phyloP scores from a whole-genome alignment of 2,329 filamentous ascomycete species.

The Ceratocystis alfenasii region DNA sequence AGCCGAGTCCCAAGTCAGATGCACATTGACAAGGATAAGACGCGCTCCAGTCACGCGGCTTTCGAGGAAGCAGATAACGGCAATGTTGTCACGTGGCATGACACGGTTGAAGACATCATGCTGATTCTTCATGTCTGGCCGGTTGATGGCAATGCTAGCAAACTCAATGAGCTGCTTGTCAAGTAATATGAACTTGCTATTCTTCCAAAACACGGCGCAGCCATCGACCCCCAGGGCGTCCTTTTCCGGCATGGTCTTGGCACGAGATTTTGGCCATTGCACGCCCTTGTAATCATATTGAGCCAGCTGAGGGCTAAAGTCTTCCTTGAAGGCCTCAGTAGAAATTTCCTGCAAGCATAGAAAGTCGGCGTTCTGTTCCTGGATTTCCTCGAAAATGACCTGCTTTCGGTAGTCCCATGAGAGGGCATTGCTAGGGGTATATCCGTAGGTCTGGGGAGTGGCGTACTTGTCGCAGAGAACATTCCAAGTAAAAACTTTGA shows the following conservation, averaged over 20 bases:
- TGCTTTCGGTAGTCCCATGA: conserved; percentile 78
- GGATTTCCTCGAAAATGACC: conserved; percentile 72
- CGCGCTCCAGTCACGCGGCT: conserved; percentile 82
- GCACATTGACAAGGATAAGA: conserved; percentile 84
- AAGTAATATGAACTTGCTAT: conserved; percentile 81
- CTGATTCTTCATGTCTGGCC: conserved; percentile 92
- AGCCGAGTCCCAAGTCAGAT: conserved; percentile 87
- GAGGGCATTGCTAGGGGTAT: conserved; percentile 70
- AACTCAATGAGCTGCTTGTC: conserved; percentile 95
- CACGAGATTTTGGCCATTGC: conserved; percentile 80
- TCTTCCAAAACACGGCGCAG: conserved; percentile 93
- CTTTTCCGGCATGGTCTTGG: conserved; percentile 82
- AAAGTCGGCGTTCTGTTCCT: conserved; percentile 70
- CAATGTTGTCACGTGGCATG: conserved; percentile 97
- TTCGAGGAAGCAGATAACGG: conserved; percentile 81
- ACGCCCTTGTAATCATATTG: conserved; percentile 86
- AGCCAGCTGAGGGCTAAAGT: conserved; percentile 75
- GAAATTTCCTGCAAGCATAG: conserved; percentile 91
- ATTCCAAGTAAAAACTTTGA: conserved; percentile 88
- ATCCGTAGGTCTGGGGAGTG: conserved; percentile 74
- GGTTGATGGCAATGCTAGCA: conserved; percentile 78
- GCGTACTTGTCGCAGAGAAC: conserved; percentile 91
- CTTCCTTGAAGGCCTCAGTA: conserved; percentile 80
- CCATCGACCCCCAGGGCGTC: conserved; percentile 87
- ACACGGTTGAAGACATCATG: conserved; percentile 97